These are phyloP conservation scores for Penicillium desertorum DNA, from an alignment of 495 filamentous ascomycete species.

Conservation along the genomic window DNA sequence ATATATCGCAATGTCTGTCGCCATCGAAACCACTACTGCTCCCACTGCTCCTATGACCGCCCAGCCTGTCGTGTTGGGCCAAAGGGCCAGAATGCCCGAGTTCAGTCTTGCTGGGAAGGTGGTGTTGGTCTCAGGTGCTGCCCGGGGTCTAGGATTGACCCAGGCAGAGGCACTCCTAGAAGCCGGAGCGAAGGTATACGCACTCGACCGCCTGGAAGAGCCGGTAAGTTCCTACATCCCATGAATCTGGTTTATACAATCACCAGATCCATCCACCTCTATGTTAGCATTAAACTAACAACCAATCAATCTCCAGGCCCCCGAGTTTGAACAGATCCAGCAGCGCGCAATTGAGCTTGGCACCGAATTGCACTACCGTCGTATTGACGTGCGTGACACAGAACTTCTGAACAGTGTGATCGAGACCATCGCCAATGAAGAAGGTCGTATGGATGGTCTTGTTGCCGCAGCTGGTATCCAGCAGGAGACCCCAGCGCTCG, in stretches of 20 bases:
- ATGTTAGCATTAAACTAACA: conserved; percentile 32
- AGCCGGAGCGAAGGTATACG: conserved; percentile 67
- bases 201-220: conserved; percentile 47
- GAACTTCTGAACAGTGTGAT: conserved; percentile 64
- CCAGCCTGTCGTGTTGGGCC: conserved; percentile 34
- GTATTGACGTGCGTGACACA: conserved; percentile 82
- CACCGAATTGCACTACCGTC: conserved; percentile 72
- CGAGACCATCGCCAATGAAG: conserved; percentile 63
- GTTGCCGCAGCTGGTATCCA: conserved; percentile 77
- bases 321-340: conserved; percentile 62
- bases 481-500: conserved; percentile 66
- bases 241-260: neutral
- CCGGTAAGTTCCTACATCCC: conserved; percentile 32
- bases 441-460: conserved; percentile 73
- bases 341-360: conserved; percentile 66
- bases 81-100: conserved; percentile 60
- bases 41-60: conserved; percentile 28
- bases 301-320: conserved; percentile 39
- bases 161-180: conserved; percentile 79
- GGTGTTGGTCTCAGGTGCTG: conserved; percentile 75
- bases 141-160: conserved; percentile 74
- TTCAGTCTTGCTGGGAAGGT: conserved; percentile 79
- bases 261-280: conserved; percentile 31
- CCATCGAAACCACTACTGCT: conserved; percentile 39
- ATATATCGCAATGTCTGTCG: conserved; percentile 38